phyloP scores from a whole-genome alignment of 306 rosid genomes.

The Prunus davidiana region DNA sequence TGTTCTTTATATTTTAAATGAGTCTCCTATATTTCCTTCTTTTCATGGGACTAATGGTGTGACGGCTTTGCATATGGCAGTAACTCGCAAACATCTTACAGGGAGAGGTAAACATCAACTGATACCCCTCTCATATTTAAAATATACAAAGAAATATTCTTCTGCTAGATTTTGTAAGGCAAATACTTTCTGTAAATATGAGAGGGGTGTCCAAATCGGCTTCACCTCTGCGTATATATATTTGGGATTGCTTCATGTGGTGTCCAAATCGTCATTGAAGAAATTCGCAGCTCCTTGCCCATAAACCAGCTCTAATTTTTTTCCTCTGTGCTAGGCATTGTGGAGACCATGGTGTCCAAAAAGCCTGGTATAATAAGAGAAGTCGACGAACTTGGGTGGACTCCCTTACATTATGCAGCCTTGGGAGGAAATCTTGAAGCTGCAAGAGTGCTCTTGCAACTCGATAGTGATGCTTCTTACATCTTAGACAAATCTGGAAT shows the following conservation, averaged over 20 bases:
- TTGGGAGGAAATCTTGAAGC: not conserved
- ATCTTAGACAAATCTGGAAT: conserved; percentile 2
- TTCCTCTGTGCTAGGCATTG: not conserved
- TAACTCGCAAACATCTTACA: not conserved
- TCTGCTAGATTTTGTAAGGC: no score
- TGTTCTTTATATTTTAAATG: not conserved
- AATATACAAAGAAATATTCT: no score
- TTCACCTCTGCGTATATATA: no score
- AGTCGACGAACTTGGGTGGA: conserved; percentile 14
- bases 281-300: no score
- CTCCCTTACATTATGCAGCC: conserved; percentile 25
- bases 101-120: no score
- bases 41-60: conserved; percentile 15
- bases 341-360: not conserved
- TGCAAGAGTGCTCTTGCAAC: not conserved
- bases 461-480: not conserved
- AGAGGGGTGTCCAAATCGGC: no score
- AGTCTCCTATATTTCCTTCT: conserved; percentile 2
- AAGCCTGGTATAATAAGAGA: not conserved
- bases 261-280: no score
- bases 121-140: no score
- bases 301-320: no score
- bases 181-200: no score
- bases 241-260: no score
- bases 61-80: conserved; percentile 22